Evolutionary conservation across 1,139 yeast species (phyloP).

Genomic region (Sugiyamaella castrensis): DNA sequence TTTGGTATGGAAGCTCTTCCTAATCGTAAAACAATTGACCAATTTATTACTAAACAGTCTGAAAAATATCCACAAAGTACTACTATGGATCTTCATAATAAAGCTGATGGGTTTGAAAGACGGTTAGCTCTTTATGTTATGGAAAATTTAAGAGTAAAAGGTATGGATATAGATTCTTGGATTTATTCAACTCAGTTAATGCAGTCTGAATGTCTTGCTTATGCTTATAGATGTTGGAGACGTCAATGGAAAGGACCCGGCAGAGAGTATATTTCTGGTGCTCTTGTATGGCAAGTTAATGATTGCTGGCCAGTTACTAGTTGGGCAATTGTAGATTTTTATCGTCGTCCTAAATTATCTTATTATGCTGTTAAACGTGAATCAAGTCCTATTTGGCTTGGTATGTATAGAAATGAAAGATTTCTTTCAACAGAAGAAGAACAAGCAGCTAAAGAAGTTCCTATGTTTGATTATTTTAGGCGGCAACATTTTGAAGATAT

Average conservation of each 20-base stretch:
- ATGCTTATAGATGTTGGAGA: constrained; percentile 49
- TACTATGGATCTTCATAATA: constrained; percentile 42
- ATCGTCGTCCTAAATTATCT: constrained; percentile 44
- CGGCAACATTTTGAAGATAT: constrained; percentile 33
- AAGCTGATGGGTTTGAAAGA: constrained; percentile 46
- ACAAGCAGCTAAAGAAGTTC: constrained; percentile 14
- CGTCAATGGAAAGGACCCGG: constrained; percentile 44
- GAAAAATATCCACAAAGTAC: constrained; percentile 44
- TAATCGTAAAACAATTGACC: constrained; percentile 33
- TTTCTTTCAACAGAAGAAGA: constrained; percentile 13
- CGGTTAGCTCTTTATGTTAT: constrained; percentile 46
- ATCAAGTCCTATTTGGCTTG: constrained; percentile 39
- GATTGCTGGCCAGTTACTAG: constrained; percentile 53
- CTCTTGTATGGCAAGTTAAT: constrained; percentile 51
- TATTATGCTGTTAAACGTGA: constrained; percentile 49
- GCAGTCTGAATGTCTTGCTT: constrained; percentile 50
- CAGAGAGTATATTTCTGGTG: constrained; percentile 42
- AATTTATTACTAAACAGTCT: constrained; percentile 36
- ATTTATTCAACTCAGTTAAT: constrained; percentile 49
- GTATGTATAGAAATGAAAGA: constrained; percentile 38
- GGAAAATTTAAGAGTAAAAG: constrained; percentile 41
- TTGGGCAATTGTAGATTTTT: constrained; percentile 48
- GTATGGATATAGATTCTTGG: constrained; percentile 43
- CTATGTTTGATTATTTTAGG: constrained; percentile 15
- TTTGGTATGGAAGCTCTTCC: constrained; percentile 51